Base-by-base conservation (phyloP, 257 asterid species). In the Lycium barbarum region DNA sequence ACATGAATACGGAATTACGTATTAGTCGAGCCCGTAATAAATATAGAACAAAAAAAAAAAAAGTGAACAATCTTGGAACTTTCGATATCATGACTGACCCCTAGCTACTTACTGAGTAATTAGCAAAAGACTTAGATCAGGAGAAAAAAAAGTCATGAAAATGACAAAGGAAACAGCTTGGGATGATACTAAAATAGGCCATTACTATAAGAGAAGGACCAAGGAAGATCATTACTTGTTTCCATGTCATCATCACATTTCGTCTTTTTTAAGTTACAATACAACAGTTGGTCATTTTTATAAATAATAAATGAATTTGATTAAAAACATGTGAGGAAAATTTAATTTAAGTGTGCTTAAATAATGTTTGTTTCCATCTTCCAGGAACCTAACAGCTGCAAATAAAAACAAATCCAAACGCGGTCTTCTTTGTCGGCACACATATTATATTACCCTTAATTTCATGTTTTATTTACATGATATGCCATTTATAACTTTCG, bases 161-260 rank as follows among this genome's bases (percentile, higher is more conserved):
- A 76, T 76, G 65, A 53, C 82, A 51, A 76, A 51, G 65, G 82
- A 76, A 74, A 74, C 20, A 74, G 22, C 45, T 74, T 74, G 43
- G 22, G 13, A 74, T 13, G 7, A 12, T 45, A 18, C 62, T 74
- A 49, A 12, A n/a, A 18, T 18, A 17, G 43, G 20, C 7, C 43
- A 74, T 3, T 72, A 5, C 3, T 12, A 70, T 22, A 47, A 47
- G 11, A 49, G 61, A 49, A 49, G 36, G 6, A 26, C 33, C 81
- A 14, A 0, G 47, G 82, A 76, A 76, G 15, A 11, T 14, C 47
- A 76, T 76, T 76, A 13, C 18, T 26, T 5, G 63, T 51, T 14
- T 76, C 47, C 63, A 51, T 51, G 82, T 76, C 82, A 53, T 49
- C 49, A 22, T 49, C 81, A 20, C 49, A 20, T 47, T 74, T 49